A percentile compares a stretch with the other conserved stretches of the same genome.
Evolutionary conservation across 2,329 filamentous ascomycete species (phyloP).

Genomic region (Cladophialophora exuberans): DNA sequence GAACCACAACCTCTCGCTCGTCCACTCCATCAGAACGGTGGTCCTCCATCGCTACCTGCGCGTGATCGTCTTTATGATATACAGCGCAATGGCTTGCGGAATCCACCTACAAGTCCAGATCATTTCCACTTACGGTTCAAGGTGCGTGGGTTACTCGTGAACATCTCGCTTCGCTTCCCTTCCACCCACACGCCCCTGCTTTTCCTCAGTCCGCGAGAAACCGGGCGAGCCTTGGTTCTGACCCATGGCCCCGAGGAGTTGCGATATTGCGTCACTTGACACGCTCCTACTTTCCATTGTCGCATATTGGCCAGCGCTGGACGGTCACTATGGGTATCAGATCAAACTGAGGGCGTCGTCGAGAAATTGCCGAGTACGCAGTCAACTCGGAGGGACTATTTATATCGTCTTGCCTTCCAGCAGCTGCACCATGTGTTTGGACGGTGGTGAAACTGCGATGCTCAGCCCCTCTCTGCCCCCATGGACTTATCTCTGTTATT

Average conservation of each 20-base stretch:
- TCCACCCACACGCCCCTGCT: too few species aligned
- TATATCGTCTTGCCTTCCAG: neutral
- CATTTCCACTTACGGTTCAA: constrained; percentile 16
- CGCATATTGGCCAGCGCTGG: too few species aligned
- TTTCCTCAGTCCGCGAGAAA: too few species aligned
- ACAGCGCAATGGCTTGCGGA: neutral
- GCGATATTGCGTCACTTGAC: constrained; percentile 9
- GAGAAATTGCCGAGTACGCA: too few species aligned
- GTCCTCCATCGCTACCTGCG: neutral
- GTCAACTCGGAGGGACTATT: neutral
- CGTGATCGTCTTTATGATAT: neutral
- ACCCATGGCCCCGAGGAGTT: too few species aligned
- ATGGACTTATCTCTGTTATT: constrained; percentile 12
- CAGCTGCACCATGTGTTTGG: neutral
- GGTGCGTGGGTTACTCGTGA: constrained; percentile 12
- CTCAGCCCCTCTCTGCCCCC: neutral
- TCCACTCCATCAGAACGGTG: neutral
- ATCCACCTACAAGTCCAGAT: constrained; percentile 1
- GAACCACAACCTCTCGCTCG: neutral
- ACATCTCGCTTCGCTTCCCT: constrained; percentile 1
- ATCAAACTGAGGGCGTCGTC: too few species aligned
- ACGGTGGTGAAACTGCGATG: neutral
- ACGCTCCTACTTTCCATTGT: too few species aligned
- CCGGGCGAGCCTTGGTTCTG: too few species aligned
- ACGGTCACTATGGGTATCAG: too few species aligned